These are phyloP conservation scores for Oryza glumipatula DNA, from an alignment of 176 grass and related monocot species.

Conservation along the genomic window DNA sequence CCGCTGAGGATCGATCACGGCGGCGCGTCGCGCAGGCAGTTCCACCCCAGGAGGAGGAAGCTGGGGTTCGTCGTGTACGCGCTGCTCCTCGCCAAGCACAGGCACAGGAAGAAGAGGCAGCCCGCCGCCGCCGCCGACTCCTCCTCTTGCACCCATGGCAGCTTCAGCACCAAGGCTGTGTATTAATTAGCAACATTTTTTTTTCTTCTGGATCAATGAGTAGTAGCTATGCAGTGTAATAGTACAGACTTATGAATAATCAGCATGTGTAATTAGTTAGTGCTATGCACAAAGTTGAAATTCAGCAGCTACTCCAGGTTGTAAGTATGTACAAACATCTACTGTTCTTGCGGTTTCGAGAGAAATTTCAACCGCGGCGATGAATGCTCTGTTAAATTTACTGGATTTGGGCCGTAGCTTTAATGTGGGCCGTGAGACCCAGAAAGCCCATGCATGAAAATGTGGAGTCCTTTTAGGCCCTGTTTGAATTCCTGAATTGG, in stretches of 20 bases:
- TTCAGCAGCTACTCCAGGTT: slow-evolving; percentile 20
- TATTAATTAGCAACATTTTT: slow-evolving; percentile 35
- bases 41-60: slow-evolving; percentile 61
- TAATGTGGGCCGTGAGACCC: too few species aligned
- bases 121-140: background rate
- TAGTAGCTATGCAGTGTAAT: slow-evolving; percentile 6
- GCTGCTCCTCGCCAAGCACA: slow-evolving; percentile 64
- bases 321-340: background rate
- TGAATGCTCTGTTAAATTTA: too few species aligned
- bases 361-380: too few species aligned
- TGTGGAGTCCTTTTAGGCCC: too few species aligned
- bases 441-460: too few species aligned
- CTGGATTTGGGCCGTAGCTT: too few species aligned
- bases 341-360: background rate
- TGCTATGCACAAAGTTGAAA: slow-evolving; percentile 28
- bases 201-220: background rate
- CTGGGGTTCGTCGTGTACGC: slow-evolving; percentile 66
- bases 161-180: slow-evolving; percentile 36
- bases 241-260: slow-evolving; percentile 37
- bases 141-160: slow-evolving; percentile 33
- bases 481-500: too few species aligned
- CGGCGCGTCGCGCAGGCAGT: slow-evolving; percentile 51
- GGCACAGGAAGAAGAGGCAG: slow-evolving; percentile 54
- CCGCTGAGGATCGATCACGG: slow-evolving; percentile 58
- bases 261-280: slow-evolving; percentile 50